A percentile compares a stretch with the other conserved stretches of the same genome.
Conservation (phyloP, 169 alveolate genomes). For the Plasmodium relictum region DNA sequence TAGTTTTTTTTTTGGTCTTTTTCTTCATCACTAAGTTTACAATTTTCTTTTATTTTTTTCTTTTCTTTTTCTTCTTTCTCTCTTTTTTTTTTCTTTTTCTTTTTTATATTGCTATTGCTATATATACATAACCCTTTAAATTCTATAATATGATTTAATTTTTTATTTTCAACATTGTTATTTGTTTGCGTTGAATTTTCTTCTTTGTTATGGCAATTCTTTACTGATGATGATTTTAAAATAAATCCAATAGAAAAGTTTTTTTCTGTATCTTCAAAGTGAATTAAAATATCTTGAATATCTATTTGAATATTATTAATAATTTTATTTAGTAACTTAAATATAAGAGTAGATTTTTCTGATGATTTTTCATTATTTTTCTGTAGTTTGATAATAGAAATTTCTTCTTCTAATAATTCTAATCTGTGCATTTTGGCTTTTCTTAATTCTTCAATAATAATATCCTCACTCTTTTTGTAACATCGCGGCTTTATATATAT, state of each 20-base stretch:
- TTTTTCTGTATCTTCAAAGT: slow-evolving; percentile 81
- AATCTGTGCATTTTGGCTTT: slow-evolving; percentile 80
- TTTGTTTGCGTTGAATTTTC: slow-evolving; percentile 33
- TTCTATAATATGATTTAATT: slow-evolving; percentile 73
- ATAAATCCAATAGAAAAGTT: slow-evolving; percentile 84
- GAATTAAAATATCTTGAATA: slow-evolving; percentile 87
- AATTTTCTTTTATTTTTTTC: neutral
- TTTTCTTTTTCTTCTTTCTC: slow-evolving; percentile 16
- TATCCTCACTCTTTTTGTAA: slow-evolving; percentile 83
- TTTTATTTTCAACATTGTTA: slow-evolving; percentile 36
- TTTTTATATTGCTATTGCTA: slow-evolving; percentile 53
- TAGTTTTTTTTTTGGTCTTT: neutral
- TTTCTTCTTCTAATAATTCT: slow-evolving; percentile 80
- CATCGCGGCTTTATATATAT: slow-evolving; percentile 83
- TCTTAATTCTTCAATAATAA: slow-evolving; percentile 82
- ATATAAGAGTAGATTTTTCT: slow-evolving; percentile 84
- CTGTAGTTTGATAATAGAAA: slow-evolving; percentile 73
- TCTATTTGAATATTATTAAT: slow-evolving; percentile 88
- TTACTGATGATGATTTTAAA: slow-evolving; percentile 82
- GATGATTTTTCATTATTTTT: slow-evolving; percentile 72
- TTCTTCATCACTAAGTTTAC: neutral
- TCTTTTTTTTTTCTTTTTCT: slow-evolving; percentile 25
- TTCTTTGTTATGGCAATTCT: slow-evolving; percentile 58
- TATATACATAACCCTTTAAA: slow-evolving; percentile 75
- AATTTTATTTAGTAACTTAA: slow-evolving; percentile 86